Conservation (phyloP, 192 early-diverging fungal genomes). For the Phlyctochytrium bullatum region DNA sequence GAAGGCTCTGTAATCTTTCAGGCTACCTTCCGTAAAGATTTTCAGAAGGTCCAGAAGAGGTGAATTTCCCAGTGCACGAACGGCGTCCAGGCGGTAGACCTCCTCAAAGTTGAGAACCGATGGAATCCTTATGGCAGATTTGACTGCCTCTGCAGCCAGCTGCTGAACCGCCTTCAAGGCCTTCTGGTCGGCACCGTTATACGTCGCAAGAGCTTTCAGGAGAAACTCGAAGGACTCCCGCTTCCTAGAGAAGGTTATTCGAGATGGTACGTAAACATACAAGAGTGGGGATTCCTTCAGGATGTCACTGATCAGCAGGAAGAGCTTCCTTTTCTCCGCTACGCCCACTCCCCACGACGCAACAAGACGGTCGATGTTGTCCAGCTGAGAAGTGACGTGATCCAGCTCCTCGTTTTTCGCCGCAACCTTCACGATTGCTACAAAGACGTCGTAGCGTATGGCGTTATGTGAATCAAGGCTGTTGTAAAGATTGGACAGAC, state of each 20-base stretch:
- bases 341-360: conserved; percentile 65
- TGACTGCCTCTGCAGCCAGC: conserved; percentile 63
- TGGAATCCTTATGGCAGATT: conserved; percentile 60
- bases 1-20: conserved; percentile 66
- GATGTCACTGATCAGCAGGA: conserved; percentile 60
- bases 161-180: conserved; percentile 48
- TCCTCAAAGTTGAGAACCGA: conserved; percentile 78
- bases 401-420: conserved; percentile 67
- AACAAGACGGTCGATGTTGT: conserved; percentile 62
- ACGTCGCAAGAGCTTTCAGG: conserved; percentile 65
- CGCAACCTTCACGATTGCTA: conserved; percentile 73
- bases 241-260: conserved; percentile 31
- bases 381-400: conserved; percentile 60
- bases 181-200: conserved; percentile 36
- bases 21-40: conserved; percentile 63
- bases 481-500: conserved; percentile 84
- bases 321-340: conserved; percentile 59
- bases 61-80: conserved; percentile 55
- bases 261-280: conserved; percentile 12
- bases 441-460: conserved; percentile 67
- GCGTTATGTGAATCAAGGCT: conserved; percentile 54
- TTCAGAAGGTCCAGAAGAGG: conserved; percentile 68
- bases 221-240: conserved; percentile 42
- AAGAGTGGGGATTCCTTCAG: conserved; percentile 24
- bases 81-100: conserved; percentile 61